Conservation (phyloP, 176 grass and related monocot species). For the Metroxylon sagu region DNA sequence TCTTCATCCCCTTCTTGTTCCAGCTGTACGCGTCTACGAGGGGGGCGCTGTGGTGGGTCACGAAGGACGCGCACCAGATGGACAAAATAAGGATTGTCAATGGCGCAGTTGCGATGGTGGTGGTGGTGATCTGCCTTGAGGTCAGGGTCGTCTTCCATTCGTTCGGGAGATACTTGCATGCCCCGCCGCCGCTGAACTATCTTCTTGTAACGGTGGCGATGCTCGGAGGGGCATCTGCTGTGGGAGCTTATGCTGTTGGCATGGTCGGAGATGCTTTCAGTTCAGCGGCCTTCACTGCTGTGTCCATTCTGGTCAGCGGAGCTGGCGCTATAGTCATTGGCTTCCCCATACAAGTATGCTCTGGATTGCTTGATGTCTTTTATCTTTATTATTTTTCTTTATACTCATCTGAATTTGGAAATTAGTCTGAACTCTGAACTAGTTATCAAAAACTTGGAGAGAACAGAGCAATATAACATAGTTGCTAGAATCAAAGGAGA, state of each 20-base stretch:
- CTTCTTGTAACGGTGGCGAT: conserved; percentile 84
- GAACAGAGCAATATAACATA: too few relatives aligned
- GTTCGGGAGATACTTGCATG: conserved; percentile 88
- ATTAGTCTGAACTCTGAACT: too few relatives aligned
- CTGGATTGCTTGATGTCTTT: not conserved
- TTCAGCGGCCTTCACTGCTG: conserved; percentile 52
- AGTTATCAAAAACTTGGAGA: too few relatives aligned
- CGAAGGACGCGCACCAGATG: conserved; percentile 52
- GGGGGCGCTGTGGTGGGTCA: conserved; percentile 82
- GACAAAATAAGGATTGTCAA: conserved; percentile 60
- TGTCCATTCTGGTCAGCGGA: conserved; percentile 65
- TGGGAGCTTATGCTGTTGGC: conserved; percentile 70
- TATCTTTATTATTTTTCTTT: too few relatives aligned
- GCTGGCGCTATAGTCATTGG: conserved; percentile 79
- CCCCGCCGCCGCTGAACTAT: conserved; percentile 77
- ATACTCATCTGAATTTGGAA: too few relatives aligned
- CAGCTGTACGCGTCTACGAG: conserved; percentile 75
- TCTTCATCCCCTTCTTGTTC: conserved; percentile 92
- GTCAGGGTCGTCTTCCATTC: conserved; percentile 79
- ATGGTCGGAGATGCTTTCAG: conserved; percentile 77
- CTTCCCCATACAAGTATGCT: conserved; percentile 72
- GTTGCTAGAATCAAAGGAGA: too few relatives aligned
- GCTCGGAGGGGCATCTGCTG: conserved; percentile 64
- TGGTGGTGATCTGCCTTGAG: conserved; percentile 84
- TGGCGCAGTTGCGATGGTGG: conserved; percentile 63